Evolutionary conservation across 2,329 filamentous ascomycete genomes (phyloP).

Genomic region (Cladophialophora exuberans): DNA sequence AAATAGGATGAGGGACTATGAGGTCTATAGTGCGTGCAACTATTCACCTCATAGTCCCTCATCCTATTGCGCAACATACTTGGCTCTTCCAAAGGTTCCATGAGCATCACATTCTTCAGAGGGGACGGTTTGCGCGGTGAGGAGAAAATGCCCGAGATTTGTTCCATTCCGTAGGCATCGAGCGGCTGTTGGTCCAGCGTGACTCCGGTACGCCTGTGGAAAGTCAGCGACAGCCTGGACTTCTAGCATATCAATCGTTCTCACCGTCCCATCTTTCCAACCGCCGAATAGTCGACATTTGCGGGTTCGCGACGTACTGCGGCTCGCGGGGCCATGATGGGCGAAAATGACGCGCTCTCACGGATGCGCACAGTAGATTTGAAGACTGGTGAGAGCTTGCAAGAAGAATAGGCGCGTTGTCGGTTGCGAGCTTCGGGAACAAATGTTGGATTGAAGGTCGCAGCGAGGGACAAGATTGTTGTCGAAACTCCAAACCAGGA

Average conservation of each 20-base stretch:
- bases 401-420: too few species aligned
- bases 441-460: not conserved
- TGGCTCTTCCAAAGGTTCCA: constrained; percentile 37
- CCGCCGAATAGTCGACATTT: constrained; percentile 50
- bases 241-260: not conserved
- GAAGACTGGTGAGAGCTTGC: not conserved
- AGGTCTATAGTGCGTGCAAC: too few species aligned
- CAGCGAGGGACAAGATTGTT: not conserved
- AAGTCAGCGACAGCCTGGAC: constrained; percentile 24
- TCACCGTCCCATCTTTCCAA: constrained; percentile 52
- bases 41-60: constrained; percentile 66
- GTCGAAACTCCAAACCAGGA: constrained; percentile 3
- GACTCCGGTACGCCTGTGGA: constrained; percentile 81
- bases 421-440: too few species aligned
- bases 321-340: constrained; percentile 26
- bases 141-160: constrained; percentile 84
- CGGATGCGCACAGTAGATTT: not conserved
- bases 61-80: constrained; percentile 57
- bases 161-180: constrained; percentile 91
- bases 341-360: not conserved
- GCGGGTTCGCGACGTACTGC: constrained; percentile 44
- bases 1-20: too few species aligned
- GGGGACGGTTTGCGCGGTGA: constrained; percentile 72
- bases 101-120: constrained; percentile 29
- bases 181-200: constrained; percentile 77